phyloP scores from a whole-genome alignment of 2,329 filamentous ascomycete genomes.

The Sporothrix dimorphospora region DNA sequence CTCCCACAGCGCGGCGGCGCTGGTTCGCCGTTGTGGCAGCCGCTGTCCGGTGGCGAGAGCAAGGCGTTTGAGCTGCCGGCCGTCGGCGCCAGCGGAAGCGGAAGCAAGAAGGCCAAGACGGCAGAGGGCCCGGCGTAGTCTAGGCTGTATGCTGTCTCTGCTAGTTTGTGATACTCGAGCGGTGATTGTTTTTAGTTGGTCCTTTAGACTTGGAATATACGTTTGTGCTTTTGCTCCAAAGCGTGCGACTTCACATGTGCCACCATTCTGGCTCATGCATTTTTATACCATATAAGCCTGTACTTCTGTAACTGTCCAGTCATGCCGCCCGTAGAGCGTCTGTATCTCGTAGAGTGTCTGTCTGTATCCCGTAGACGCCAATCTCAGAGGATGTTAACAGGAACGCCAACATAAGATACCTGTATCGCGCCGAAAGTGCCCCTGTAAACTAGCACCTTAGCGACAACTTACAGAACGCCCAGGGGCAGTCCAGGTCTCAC shows the following conservation, averaged over 20 bases:
- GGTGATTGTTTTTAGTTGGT: background rate
- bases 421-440: too few species aligned
- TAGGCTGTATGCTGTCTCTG: background rate
- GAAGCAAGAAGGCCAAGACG: conserved; percentile 19
- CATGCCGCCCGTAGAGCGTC: too few species aligned
- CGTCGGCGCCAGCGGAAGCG: conserved; percentile 41
- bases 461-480: background rate
- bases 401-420: background rate
- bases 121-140: background rate
- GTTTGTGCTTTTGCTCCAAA: background rate
- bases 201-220: background rate
- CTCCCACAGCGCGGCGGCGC: conserved; percentile 27
- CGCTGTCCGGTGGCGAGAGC: conserved; percentile 65
- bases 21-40: conserved; percentile 57
- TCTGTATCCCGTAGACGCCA: background rate
- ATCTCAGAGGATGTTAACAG: background rate
- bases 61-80: conserved; percentile 66
- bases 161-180: background rate
- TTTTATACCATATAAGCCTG: background rate
- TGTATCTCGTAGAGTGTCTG: too few species aligned
- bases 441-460: background rate
- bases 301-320: background rate
- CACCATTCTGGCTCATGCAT: too few species aligned
- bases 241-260: too few species aligned
- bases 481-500: background rate